A percentile compares a stretch with the other conserved stretches of the same genome.
phyloP scores from a whole-genome alignment of 1,284 basidiomycete genomes.

The Pseudozyma sp. region DNA sequence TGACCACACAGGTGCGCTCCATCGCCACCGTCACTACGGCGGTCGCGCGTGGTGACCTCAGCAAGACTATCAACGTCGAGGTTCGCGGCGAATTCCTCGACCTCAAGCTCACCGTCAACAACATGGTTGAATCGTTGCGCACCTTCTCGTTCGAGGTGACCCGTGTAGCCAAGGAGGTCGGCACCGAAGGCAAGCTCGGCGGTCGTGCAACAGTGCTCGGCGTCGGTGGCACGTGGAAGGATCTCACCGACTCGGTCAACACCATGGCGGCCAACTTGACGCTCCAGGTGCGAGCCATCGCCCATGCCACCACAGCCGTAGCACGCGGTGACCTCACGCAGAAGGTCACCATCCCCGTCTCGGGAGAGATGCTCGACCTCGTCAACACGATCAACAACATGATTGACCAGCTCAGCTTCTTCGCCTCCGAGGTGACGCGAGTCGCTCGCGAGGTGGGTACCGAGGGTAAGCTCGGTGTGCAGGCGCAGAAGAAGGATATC shows the following conservation, averaged over 20 bases:
- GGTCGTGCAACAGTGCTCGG: slow-evolving; percentile 68
- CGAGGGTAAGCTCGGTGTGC: slow-evolving; percentile 95
- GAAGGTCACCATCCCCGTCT: slow-evolving; percentile 90
- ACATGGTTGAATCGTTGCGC: slow-evolving; percentile 69
- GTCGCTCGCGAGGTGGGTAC: slow-evolving; percentile 95
- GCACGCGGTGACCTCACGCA: slow-evolving; percentile 92
- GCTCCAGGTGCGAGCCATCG: slow-evolving; percentile 92
- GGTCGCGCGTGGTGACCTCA: slow-evolving; percentile 66
- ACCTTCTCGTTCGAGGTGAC: slow-evolving; percentile 69
- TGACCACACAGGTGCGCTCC: slow-evolving; percentile 87
- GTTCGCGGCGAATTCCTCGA: slow-evolving; percentile 67
- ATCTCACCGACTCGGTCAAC: slow-evolving; percentile 83
- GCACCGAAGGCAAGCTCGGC: slow-evolving; percentile 68
- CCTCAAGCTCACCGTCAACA: slow-evolving; percentile 68
- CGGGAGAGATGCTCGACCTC: slow-evolving; percentile 93
- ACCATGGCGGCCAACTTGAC: slow-evolving; percentile 79
- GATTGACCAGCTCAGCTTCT: slow-evolving; percentile 79
- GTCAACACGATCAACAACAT: slow-evolving; percentile 76
- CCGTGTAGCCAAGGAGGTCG: slow-evolving; percentile 68
- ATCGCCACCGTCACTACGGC: slow-evolving; percentile 67
- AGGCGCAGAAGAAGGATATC: slow-evolving; percentile 95
- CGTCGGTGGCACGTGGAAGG: slow-evolving; percentile 71
- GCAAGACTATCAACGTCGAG: slow-evolving; percentile 69
- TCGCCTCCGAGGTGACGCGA: slow-evolving; percentile 92
- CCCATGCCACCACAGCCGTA: slow-evolving; percentile 93